Evolutionary conservation across 2,329 filamentous ascomycete species (phyloP).

Genomic region (Phaeosphaeriaceae sp.): DNA sequence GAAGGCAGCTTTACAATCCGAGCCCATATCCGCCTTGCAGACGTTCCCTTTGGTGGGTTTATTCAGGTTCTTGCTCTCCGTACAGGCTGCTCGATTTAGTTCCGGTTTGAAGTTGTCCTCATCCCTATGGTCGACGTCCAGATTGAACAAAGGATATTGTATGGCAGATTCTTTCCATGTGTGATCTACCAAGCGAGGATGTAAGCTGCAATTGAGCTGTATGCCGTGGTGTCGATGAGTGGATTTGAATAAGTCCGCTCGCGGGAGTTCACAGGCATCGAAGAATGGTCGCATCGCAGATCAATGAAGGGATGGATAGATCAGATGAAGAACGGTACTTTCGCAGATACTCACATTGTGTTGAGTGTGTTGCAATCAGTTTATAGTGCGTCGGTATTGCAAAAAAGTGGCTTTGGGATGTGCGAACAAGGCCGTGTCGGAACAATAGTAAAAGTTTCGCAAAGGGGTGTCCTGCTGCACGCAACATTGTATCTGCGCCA

Average conservation of each 20-base stretch:
- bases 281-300: conserved; percentile 5
- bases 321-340: neutral
- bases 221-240: neutral
- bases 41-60: neutral
- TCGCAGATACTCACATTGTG: too few species aligned
- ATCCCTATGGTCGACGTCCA: neutral
- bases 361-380: neutral
- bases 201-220: neutral
- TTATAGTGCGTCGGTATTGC: neutral
- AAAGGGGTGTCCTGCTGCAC: conserved; percentile 1
- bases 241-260: neutral
- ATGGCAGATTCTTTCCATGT: neutral
- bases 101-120: neutral
- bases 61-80: neutral
- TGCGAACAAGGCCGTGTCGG: conserved; percentile 1
- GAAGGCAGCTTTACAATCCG: too few species aligned
- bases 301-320: neutral
- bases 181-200: neutral
- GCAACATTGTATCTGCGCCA: neutral
- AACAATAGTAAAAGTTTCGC: conserved; percentile 6
- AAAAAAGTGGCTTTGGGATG: neutral
- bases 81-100: neutral
- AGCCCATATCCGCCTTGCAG: too few species aligned
- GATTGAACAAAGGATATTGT: neutral
- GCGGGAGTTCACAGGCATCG: neutral